Evolutionary conservation across 2,329 filamentous ascomycete genomes (phyloP).

Genomic region (Cercospora zeina): DNA sequence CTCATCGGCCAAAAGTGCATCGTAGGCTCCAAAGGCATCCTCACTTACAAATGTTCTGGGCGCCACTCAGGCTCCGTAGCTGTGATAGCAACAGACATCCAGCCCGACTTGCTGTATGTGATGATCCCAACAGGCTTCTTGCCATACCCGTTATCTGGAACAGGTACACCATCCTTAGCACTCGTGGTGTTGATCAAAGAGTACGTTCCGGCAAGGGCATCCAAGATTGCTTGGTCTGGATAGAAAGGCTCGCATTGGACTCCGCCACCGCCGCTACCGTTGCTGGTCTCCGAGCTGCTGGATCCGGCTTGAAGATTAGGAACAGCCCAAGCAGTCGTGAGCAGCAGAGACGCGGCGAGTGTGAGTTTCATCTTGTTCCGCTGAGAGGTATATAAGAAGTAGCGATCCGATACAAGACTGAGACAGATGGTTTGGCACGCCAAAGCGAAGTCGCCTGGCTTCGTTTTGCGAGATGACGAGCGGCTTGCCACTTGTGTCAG

Average conservation of each 20-base stretch:
- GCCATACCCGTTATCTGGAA: constrained; percentile 18
- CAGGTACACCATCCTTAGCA: constrained; percentile 11
- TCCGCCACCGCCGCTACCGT: neutral
- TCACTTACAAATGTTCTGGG: constrained; percentile 13
- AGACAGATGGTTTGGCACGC: neutral
- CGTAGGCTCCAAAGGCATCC: neutral
- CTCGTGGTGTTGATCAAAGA: constrained; percentile 19
- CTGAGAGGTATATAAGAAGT: neutral
- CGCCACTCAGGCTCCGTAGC: constrained; percentile 20
- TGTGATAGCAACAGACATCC: constrained; percentile 21
- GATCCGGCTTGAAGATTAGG: neutral
- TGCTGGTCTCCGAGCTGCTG: neutral
- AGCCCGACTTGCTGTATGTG: constrained; percentile 20
- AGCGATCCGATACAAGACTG: neutral
- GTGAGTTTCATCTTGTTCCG: neutral
- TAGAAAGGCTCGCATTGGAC: constrained; percentile 7
- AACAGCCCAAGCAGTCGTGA: neutral
- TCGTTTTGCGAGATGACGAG: neutral
- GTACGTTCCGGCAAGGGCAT: constrained; percentile 20
- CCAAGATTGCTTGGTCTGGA: constrained; percentile 12
- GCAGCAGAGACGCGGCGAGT: neutral
- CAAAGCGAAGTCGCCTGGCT: neutral
- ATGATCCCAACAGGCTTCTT: constrained; percentile 21
- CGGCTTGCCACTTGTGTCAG: neutral
- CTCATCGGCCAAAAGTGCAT: too few relatives aligned